Base-by-base conservation (phyloP, 2,329 filamentous ascomycete genomes). In the Aspergillus uvarum region DNA sequence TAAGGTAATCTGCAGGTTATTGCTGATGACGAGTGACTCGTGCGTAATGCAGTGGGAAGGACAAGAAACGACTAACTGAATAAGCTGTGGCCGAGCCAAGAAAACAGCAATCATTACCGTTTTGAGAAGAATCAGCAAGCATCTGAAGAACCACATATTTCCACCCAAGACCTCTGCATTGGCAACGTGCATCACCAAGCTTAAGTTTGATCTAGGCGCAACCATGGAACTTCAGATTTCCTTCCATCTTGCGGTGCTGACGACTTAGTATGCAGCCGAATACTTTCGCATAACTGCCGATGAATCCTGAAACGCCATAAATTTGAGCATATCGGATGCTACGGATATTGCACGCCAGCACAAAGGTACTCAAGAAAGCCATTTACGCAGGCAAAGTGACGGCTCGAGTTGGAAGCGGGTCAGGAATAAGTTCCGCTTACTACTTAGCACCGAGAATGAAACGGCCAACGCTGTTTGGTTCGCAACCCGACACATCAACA, bases 31-130 rank as follows among this genome's bases (percentile, higher is more conserved):
- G 16, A 8, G 12, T 19, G 38, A 19, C 7, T 44, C 38, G 38
- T 44, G 38, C 38, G 38, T 44, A 44, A 44, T 44, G 16, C 38
- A 44, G 38, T 44, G 14, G n/a, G 38, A 5, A 16, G 24, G 16
- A 6, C 38, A 24, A 26, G 24, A 21, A 16, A 65, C 32, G 55
- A 51, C 49, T 57, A 47, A 44, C n/a, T 19, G 16, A 19, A 44
- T 44, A 44, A 44, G 38, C 38, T 16, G 38, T 44, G 38, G 38
- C 16, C 16, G n/a, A 19, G 38, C 38, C 38, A 10, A 19, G 38
- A 44, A 16, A 29, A 26, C 31, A 54, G 52, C 52, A 32, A 54
- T 47, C 38, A 47, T 31, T 54, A 32, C 52, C 52, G 5, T 14
- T 54, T 54, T 21, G 24, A 21, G 52, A 54, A 22, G 10, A 31